These are phyloP conservation scores for Lipomyces mesembrius DNA, from an alignment of 805 yeast species.

Conservation along the genomic window DNA sequence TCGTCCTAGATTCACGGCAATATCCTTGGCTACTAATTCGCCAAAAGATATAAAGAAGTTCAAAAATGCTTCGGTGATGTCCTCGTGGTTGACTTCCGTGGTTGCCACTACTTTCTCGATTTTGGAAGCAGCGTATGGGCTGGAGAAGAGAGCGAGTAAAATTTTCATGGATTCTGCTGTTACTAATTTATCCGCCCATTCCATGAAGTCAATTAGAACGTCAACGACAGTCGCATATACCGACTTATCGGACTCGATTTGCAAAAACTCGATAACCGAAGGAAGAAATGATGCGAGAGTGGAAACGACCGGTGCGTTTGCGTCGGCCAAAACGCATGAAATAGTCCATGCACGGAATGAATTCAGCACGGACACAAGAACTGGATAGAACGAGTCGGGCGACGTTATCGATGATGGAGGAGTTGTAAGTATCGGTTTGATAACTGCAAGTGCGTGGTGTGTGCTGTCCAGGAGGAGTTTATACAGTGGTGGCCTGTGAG, in stretches of 20 bases:
- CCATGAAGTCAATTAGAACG: constrained; percentile 30
- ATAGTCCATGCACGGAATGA: constrained; percentile 31
- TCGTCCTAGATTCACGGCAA: constrained; percentile 12
- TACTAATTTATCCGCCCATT: constrained; percentile 28
- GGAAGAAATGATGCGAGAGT: constrained; percentile 15
- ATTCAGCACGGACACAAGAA: constrained; percentile 20
- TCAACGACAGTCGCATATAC: constrained; percentile 26
- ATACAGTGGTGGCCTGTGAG: constrained; percentile 15
- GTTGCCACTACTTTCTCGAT: constrained; percentile 47
- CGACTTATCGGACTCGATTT: constrained; percentile 22
- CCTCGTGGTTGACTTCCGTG: constrained; percentile 47
- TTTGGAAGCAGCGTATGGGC: constrained; percentile 18
- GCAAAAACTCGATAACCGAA: constrained; percentile 11
- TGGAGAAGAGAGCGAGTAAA: constrained; percentile 20
- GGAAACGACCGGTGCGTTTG: constrained; percentile 8
- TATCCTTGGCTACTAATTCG: constrained; percentile 28
- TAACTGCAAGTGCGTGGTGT: constrained; percentile 8
- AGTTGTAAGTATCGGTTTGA: constrained; percentile 14
- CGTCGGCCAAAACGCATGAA: constrained; percentile 14
- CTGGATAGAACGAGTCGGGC: constrained; percentile 12
- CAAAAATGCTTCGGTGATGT: constrained; percentile 35
- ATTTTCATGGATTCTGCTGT: constrained; percentile 9
- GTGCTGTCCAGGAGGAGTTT: constrained; percentile 13
- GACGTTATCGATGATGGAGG: constrained; percentile 9
- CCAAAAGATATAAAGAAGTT: constrained; percentile 31